These are phyloP conservation scores for Tilletiaria anomala DNA, from an alignment of 1,284 basidiomycete species.

Conservation along the genomic window DNA sequence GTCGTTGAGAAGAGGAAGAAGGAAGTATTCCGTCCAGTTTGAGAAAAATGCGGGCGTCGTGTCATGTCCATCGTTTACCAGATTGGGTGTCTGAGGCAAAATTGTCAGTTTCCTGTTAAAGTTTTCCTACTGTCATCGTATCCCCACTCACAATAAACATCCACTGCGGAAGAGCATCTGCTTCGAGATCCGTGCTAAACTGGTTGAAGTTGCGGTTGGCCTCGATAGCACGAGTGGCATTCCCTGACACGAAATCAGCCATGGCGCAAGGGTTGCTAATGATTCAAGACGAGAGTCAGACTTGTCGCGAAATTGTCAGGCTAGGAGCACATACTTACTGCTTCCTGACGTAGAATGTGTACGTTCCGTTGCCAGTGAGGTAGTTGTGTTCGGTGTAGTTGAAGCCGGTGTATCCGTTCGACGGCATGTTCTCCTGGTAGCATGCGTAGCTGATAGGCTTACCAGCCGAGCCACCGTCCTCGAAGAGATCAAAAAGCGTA, in stretches of 20 bases:
- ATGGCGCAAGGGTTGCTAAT: constrained; percentile 53
- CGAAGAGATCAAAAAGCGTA: constrained; percentile 53
- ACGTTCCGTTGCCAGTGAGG: constrained; percentile 41
- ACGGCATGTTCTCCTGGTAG: constrained; percentile 48
- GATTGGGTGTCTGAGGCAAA: too few species aligned
- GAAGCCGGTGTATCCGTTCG: constrained; percentile 44
- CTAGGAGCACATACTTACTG: constrained; percentile 6
- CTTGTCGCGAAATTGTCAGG: not conserved
- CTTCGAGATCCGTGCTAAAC: constrained; percentile 42
- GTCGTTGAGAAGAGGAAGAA: constrained; percentile 47
- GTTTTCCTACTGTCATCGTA: too few species aligned
- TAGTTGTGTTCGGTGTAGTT: constrained; percentile 46
- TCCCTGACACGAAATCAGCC: constrained; percentile 44
- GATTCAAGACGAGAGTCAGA: constrained; percentile 44
- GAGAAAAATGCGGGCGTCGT: constrained; percentile 46
- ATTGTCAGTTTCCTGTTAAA: too few species aligned
- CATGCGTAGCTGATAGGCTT: constrained; percentile 42
- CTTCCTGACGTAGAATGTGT: constrained; percentile 39
- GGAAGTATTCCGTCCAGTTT: constrained; percentile 48
- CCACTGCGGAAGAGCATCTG: constrained; percentile 50
- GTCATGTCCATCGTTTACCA: constrained; percentile 50
- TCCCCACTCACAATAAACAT: constrained; percentile 51
- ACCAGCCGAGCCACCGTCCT: too few species aligned
- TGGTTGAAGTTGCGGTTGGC: constrained; percentile 56
- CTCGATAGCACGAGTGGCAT: constrained; percentile 40